Conservation (phyloP, 129 eudicot species). For the Centella asiatica region DNA sequence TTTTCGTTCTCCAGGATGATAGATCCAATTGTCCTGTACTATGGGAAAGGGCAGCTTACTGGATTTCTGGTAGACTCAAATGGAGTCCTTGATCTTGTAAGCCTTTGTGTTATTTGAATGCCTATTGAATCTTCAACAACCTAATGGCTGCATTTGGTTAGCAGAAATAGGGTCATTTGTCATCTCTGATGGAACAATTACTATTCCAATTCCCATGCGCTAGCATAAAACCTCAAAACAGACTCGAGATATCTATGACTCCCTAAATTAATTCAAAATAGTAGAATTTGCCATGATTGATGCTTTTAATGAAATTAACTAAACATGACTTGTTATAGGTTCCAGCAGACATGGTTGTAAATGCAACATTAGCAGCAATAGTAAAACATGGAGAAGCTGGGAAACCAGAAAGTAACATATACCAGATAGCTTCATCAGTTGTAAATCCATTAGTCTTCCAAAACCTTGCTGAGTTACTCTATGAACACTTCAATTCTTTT, state of each 20-base stretch:
- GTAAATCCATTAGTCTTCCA: conserved; percentile 79
- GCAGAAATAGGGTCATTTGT: no score
- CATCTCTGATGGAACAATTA: no score
- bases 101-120: conserved; percentile 11
- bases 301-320: not conserved
- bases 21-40: conserved; percentile 86
- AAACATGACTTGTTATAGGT: conserved; percentile 36
- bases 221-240: no score
- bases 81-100: conserved; percentile 95
- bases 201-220: no score
- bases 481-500: conserved; percentile 60
- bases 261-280: no score
- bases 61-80: conserved; percentile 89
- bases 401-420: conserved; percentile 57
- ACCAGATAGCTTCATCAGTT: conserved; percentile 89
- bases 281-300: not conserved
- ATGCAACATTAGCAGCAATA: conserved; percentile 91
- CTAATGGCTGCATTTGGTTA: not conserved
- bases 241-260: no score
- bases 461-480: conserved; percentile 59
- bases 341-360: conserved; percentile 98
- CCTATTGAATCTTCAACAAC: no score
- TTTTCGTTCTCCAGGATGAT: conserved; percentile 63
- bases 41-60: conserved; percentile 89
- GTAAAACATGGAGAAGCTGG: conserved; percentile 74